These are phyloP conservation scores for Davidsoniella australis DNA, from an alignment of 2,329 filamentous ascomycete genomes.

Conservation along the genomic window DNA sequence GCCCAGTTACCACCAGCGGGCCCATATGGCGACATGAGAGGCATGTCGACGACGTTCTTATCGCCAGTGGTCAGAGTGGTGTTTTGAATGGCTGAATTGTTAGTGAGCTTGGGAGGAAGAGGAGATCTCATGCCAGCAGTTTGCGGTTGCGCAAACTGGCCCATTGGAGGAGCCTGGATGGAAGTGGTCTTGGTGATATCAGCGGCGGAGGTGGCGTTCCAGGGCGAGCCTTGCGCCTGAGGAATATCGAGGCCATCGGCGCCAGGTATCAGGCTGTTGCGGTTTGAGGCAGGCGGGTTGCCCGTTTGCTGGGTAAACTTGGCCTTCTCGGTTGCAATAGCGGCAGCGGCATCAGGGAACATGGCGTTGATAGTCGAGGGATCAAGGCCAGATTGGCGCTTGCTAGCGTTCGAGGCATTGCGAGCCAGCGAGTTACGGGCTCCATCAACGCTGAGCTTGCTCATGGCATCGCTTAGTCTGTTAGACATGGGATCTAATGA, in stretches of 20 bases:
- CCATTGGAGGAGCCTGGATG: constrained; percentile 62
- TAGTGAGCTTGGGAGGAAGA: constrained; percentile 44
- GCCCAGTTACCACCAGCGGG: constrained; percentile 85
- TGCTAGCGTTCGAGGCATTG: constrained; percentile 56
- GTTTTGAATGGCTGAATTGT: constrained; percentile 58
- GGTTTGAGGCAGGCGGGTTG: constrained; percentile 74
- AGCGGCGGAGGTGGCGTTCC: constrained; percentile 39
- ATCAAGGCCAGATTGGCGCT: constrained; percentile 90
- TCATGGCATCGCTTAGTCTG: constrained; percentile 90
- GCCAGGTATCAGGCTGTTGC: constrained; percentile 53
- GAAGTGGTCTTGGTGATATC: constrained; percentile 54
- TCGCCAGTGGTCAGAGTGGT: constrained; percentile 42
- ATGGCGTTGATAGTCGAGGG: constrained; percentile 90
- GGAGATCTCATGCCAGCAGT: constrained; percentile 65
- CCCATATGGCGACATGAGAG: constrained; percentile 64
- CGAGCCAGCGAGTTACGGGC: constrained; percentile 75
- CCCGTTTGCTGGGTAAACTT: constrained; percentile 94
- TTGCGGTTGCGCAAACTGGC: constrained; percentile 78
- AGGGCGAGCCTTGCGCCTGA: constrained; percentile 61
- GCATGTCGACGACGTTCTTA: constrained; percentile 51
- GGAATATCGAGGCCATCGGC: constrained; percentile 43
- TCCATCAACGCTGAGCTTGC: constrained; percentile 75
- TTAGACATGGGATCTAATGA: constrained; percentile 87
- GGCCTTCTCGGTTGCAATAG: constrained; percentile 96
- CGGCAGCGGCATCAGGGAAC: constrained; percentile 95